These are phyloP conservation scores for Albifimbria verrucaria DNA, from an alignment of 2,329 filamentous ascomycete species.

Conservation along the genomic window DNA sequence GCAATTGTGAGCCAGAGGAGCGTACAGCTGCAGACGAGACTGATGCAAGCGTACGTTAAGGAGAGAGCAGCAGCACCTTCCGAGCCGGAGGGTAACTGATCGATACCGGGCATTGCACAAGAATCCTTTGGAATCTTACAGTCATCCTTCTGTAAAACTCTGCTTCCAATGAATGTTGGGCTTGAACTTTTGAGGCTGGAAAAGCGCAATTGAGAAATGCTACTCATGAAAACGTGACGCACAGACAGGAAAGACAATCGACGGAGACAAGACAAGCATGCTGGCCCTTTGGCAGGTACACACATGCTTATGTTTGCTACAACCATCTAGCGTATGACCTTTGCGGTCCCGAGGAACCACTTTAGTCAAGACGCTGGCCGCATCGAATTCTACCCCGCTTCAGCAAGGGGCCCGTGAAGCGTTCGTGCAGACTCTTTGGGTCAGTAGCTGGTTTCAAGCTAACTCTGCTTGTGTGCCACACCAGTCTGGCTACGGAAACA, in stretches of 20 bases:
- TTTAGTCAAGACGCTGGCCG: not conserved
- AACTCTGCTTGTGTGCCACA: not conserved
- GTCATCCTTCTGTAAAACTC: not conserved
- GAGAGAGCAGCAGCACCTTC: not conserved
- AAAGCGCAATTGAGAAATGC: too few relatives aligned
- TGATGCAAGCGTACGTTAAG: not conserved
- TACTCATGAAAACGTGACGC: too few relatives aligned
- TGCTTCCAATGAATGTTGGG: not conserved
- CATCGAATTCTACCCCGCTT: not conserved
- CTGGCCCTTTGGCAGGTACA: too few relatives aligned
- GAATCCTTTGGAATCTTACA: not conserved
- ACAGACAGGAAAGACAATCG: too few relatives aligned
- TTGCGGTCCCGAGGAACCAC: not conserved
- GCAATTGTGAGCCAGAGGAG: not conserved
- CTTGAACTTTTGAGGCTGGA: not conserved
- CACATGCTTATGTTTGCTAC: too few relatives aligned
- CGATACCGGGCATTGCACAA: not conserved
- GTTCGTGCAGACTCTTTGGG: not conserved
- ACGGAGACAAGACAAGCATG: too few relatives aligned
- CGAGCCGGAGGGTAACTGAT: not conserved
- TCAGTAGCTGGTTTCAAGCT: not conserved
- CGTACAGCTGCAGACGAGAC: not conserved
- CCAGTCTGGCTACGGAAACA: not conserved
- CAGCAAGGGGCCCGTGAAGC: not conserved
- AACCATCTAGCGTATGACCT: not conserved